phyloP scores from a whole-genome alignment of 805 yeast genomes.

The Barnettozyma vustinii region DNA sequence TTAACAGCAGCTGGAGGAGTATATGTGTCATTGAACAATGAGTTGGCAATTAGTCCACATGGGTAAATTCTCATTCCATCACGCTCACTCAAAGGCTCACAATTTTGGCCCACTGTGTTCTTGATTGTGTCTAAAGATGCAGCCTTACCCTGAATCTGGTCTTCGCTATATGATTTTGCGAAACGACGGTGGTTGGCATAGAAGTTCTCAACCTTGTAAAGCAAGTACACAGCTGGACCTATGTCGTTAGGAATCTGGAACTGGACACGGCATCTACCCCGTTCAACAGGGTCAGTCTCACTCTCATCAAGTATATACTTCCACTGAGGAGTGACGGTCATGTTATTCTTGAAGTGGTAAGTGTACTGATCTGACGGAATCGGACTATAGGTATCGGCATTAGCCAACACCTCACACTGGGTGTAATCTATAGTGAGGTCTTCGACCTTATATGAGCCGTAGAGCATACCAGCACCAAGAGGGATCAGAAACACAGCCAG shows the following conservation, averaged over 20 bases:
- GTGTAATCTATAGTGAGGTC: slow-evolving; percentile 71
- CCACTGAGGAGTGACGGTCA: slow-evolving; percentile 60
- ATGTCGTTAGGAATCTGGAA: slow-evolving; percentile 70
- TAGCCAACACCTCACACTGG: slow-evolving; percentile 54
- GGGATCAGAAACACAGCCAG: slow-evolving; percentile 84
- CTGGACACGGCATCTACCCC: slow-evolving; percentile 61
- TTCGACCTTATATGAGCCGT: slow-evolving; percentile 67
- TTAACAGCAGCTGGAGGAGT: slow-evolving; percentile 34
- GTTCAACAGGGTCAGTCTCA: slow-evolving; percentile 40
- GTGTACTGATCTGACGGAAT: slow-evolving; percentile 55
- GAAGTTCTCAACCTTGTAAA: slow-evolving; percentile 83
- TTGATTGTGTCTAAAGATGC: slow-evolving; percentile 50
- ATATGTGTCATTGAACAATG: slow-evolving; percentile 74
- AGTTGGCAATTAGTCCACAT: slow-evolving; percentile 80
- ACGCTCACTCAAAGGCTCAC: slow-evolving; percentile 59
- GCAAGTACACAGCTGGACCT: slow-evolving; percentile 67
- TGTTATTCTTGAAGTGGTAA: slow-evolving; percentile 49
- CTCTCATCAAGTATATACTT: slow-evolving; percentile 39
- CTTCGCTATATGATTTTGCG: slow-evolving; percentile 81
- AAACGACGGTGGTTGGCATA: slow-evolving; percentile 93
- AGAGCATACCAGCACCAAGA: slow-evolving; percentile 78
- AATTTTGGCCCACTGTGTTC: slow-evolving; percentile 43
- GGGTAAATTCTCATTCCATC: slow-evolving; percentile 66
- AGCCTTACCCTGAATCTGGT: slow-evolving; percentile 74
- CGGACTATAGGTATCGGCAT: slow-evolving; percentile 34